phyloP scores from a whole-genome alignment of 164 flowering plant species.

The Nymphaea colorata region DNA sequence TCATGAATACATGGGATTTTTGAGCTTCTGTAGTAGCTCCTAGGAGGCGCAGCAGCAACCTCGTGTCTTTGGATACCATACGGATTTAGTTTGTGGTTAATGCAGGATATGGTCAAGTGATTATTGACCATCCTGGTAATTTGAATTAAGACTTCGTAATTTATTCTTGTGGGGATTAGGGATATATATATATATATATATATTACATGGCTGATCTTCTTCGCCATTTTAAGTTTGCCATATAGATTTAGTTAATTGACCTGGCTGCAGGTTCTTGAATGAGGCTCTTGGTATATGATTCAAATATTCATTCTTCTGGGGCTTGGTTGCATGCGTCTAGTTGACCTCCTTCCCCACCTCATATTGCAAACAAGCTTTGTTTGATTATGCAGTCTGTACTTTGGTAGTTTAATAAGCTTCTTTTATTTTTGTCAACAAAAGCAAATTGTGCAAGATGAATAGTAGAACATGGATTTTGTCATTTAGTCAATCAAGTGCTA shows the following conservation, averaged over 20 bases:
- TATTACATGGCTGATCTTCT: neutral
- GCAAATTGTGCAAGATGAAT: too few species aligned
- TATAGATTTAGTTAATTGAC: neutral
- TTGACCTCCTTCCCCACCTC: neutral
- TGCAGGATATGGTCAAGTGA: constrained; percentile 7
- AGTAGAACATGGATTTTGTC: too few species aligned
- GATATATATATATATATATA: neutral
- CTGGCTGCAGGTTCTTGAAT: neutral
- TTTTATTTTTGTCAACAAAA: too few species aligned
- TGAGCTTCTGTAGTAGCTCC: constrained; percentile 32
- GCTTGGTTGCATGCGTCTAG: neutral
- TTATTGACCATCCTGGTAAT: constrained; percentile 28
- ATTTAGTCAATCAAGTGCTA: too few species aligned
- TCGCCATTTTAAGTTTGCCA: neutral
- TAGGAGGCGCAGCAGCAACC: neutral
- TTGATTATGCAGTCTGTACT: neutral
- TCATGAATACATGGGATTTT: constrained; percentile 93
- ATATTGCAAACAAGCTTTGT: neutral
- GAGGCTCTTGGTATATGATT: neutral
- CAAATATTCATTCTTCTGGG: neutral
- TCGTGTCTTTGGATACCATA: neutral
- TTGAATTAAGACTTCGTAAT: neutral
- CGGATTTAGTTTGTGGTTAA: constrained; percentile 29
- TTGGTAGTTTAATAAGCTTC: neutral
- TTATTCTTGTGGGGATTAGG: neutral